phyloP scores from a whole-genome alignment of 495 filamentous ascomycete species.

The Extremus antarcticus region DNA sequence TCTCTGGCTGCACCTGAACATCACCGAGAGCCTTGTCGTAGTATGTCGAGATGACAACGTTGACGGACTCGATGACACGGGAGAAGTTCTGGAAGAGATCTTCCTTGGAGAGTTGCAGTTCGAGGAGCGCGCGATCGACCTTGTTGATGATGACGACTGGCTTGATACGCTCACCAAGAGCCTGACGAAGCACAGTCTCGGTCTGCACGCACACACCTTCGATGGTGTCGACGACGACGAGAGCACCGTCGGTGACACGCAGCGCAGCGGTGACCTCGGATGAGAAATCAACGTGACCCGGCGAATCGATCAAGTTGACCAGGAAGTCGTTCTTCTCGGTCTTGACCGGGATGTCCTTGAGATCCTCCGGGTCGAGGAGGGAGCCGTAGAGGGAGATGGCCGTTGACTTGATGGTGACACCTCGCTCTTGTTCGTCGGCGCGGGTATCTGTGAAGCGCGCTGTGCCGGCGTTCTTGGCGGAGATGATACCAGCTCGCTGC shows the following conservation, averaged over 20 bases:
- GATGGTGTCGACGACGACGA: slow-evolving; percentile 98
- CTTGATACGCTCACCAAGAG: slow-evolving; percentile 99
- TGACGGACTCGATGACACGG: slow-evolving; percentile 98
- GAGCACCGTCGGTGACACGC: slow-evolving; percentile 98
- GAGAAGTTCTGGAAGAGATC: slow-evolving; percentile 99
- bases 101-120: slow-evolving; percentile 96
- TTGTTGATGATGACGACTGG: slow-evolving; percentile 99
- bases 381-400: slow-evolving; percentile 96
- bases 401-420: slow-evolving; percentile 99
- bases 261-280: slow-evolving; percentile 99
- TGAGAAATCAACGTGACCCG: slow-evolving; percentile 99
- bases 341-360: slow-evolving; percentile 90
- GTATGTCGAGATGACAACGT: slow-evolving; percentile 99
- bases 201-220: slow-evolving; percentile 99
- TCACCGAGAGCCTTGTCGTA: slow-evolving; percentile 95
- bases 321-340: slow-evolving; percentile 89
- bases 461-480: slow-evolving; percentile 92
- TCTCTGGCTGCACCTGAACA: slow-evolving; percentile 92
- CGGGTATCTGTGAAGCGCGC: slow-evolving; percentile 94
- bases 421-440: slow-evolving; percentile 94
- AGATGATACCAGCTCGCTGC: slow-evolving; percentile 99
- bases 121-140: slow-evolving; percentile 97
- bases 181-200: slow-evolving; percentile 98
- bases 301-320: slow-evolving; percentile 99
- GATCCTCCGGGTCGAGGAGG: slow-evolving; percentile 68